A percentile compares a stretch with the other conserved stretches of the same genome.
phyloP scores from a whole-genome alignment of 164 flowering plant species.

The Kalanchoe fedtschenkoi region DNA sequence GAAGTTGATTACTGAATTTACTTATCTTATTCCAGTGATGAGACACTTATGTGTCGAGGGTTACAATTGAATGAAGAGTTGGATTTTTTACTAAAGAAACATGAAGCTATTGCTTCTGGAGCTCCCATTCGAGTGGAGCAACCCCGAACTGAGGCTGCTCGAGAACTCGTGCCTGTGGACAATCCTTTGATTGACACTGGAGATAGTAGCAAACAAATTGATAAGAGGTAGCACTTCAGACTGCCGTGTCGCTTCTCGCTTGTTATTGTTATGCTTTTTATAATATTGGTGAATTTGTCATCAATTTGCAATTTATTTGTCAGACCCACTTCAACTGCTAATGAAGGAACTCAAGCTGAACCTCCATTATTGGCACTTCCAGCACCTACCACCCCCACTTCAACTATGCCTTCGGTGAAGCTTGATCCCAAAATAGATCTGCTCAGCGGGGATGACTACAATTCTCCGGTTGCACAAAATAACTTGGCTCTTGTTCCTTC shows the following conservation, averaged over 20 bases:
- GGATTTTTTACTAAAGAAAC: slow-evolving; percentile 73
- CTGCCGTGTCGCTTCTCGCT: background rate
- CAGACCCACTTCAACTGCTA: slow-evolving; percentile 33
- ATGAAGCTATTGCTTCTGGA: slow-evolving; percentile 75
- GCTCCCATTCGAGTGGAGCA: slow-evolving; percentile 30
- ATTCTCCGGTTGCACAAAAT: slow-evolving; percentile 45
- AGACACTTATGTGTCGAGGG: slow-evolving; percentile 80
- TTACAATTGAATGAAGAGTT: slow-evolving; percentile 88
- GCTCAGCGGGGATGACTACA: slow-evolving; percentile 76
- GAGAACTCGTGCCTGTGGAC: slow-evolving; percentile 45
- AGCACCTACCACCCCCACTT: slow-evolving; percentile 35
- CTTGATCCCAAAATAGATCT: slow-evolving; percentile 61
- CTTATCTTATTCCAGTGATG: slow-evolving; percentile 54
- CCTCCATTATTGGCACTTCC: slow-evolving; percentile 27
- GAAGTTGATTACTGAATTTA: background rate
- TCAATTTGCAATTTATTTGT: slow-evolving; percentile 6
- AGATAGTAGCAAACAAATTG: slow-evolving; percentile 26
- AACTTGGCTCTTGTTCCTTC: slow-evolving; percentile 78
- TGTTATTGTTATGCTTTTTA: background rate
- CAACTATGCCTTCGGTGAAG: slow-evolving; percentile 21
- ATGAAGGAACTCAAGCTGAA: slow-evolving; percentile 18
- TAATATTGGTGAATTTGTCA: background rate
- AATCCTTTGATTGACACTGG: slow-evolving; percentile 45
- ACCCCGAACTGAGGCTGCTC: slow-evolving; percentile 39
- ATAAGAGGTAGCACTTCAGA: slow-evolving; percentile 29